These are phyloP conservation scores for Lecanosticta acicola DNA, from an alignment of 2,329 filamentous ascomycete genomes.

Conservation along the genomic window DNA sequence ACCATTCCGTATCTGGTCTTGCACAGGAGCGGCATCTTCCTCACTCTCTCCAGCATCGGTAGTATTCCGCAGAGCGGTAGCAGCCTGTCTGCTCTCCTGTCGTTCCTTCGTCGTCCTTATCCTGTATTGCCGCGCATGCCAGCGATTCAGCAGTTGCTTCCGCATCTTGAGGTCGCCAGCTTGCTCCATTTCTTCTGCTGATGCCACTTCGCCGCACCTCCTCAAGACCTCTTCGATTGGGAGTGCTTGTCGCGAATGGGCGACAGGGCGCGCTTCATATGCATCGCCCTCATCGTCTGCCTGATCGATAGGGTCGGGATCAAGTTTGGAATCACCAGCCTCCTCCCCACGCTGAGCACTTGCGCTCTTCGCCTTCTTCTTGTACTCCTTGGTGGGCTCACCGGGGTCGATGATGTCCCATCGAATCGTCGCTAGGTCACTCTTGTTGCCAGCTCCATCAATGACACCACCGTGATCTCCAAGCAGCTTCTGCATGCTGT, in stretches of 20 bases:
- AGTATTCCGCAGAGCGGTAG: background rate
- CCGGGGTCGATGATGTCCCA: constrained; percentile 60
- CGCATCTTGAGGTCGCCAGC: constrained; percentile 3
- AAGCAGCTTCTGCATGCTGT: constrained; percentile 37
- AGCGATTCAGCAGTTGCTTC: constrained; percentile 2
- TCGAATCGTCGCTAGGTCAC: constrained; percentile 53
- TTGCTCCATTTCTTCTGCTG: background rate
- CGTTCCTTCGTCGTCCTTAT: background rate
- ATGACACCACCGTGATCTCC: constrained; percentile 35
- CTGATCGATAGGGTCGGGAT: constrained; percentile 18
- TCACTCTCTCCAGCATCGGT: background rate
- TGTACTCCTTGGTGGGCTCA: constrained; percentile 33
- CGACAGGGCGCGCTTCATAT: background rate
- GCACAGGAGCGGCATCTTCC: constrained; percentile 1
- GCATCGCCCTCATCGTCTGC: constrained; percentile 21
- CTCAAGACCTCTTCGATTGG: background rate
- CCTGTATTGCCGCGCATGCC: background rate
- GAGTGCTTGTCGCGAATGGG: background rate
- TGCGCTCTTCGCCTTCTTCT: constrained; percentile 12
- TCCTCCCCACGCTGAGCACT: background rate
- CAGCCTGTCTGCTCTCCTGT: background rate
- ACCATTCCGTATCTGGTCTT: constrained; percentile 5
- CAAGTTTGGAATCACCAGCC: constrained; percentile 5
- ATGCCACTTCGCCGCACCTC: background rate
- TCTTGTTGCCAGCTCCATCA: constrained; percentile 28